phyloP scores from a whole-genome alignment of 495 filamentous ascomycete genomes.

The Daldinia bambusicola region DNA sequence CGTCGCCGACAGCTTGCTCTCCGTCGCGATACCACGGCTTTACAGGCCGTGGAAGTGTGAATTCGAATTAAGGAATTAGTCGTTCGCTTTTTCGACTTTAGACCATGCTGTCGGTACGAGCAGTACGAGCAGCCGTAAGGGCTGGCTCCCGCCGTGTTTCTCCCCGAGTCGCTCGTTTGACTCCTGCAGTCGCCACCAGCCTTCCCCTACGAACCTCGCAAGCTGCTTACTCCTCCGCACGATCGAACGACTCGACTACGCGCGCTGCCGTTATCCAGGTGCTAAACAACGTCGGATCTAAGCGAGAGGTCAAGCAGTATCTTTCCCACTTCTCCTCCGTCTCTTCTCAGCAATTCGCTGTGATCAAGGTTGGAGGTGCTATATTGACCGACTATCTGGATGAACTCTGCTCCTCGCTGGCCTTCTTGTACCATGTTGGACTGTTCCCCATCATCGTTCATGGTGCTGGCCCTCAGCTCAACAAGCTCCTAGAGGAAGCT shows the following conservation, averaged over 20 bases:
- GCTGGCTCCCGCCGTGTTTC: constrained; percentile 57
- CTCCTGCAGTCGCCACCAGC: constrained; percentile 40
- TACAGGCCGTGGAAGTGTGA: constrained; percentile 42
- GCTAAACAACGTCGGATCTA: constrained; percentile 94
- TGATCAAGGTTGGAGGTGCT: constrained; percentile 98
- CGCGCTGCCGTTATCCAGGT: constrained; percentile 92
- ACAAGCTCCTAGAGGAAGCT: constrained; percentile 88
- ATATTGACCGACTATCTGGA: constrained; percentile 96
- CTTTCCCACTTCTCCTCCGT: constrained; percentile 97
- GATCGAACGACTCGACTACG: constrained; percentile 65
- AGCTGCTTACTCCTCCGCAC: constrained; percentile 50
- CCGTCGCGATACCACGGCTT: constrained; percentile 42
- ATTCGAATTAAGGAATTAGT: constrained; percentile 22
- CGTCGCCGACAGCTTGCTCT: constrained; percentile 40
- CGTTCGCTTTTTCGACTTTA: constrained; percentile 11
- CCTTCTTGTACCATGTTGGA: constrained; percentile 94
- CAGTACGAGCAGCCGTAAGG: constrained; percentile 48
- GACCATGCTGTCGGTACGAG: constrained; percentile 38
- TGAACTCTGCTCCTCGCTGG: constrained; percentile 85
- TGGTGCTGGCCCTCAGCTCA: constrained; percentile 95
- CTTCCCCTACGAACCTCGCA: constrained; percentile 44
- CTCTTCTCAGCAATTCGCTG: constrained; percentile 96
- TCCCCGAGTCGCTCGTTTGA: constrained; percentile 50
- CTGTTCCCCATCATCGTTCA: constrained; percentile 97
- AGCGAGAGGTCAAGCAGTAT: constrained; percentile 97